phyloP scores from a whole-genome alignment of 768 basidiomycete genomes.

The Sporobolomyces roseus region DNA sequence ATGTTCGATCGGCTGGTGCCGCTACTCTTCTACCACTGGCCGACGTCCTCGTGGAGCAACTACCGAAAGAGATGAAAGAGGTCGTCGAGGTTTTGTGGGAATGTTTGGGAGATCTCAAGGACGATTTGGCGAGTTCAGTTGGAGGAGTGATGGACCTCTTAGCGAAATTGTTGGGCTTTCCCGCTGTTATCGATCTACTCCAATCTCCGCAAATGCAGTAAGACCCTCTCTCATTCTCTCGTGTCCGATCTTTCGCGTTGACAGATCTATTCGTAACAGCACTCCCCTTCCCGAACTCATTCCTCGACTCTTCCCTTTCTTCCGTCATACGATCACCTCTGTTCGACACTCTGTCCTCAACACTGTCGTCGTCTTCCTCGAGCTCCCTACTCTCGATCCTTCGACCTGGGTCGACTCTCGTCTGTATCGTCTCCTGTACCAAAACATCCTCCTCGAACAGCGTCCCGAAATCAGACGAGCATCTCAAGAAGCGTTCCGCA shows the following conservation, averaged over 20 bases:
- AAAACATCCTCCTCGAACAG: slow-evolving; percentile 90
- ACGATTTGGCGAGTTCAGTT: slow-evolving; percentile 92
- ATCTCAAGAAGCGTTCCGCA: slow-evolving; percentile 69
- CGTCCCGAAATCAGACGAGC: slow-evolving; percentile 72
- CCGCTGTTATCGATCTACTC: slow-evolving; percentile 25
- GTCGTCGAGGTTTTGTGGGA: slow-evolving; percentile 84
- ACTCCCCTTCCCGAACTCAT: slow-evolving; percentile 75
- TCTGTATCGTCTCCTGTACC: slow-evolving; percentile 80
- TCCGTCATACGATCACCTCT: slow-evolving; percentile 89
- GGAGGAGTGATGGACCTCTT: slow-evolving; percentile 96
- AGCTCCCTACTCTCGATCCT: slow-evolving; percentile 61
- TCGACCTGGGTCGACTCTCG: slow-evolving; percentile 70
- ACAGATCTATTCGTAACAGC: slow-evolving; percentile 50
- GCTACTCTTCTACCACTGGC: slow-evolving; percentile 87
- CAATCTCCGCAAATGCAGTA: slow-evolving; percentile 51
- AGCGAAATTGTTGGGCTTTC: slow-evolving; percentile 36
- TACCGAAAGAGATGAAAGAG: slow-evolving; percentile 63
- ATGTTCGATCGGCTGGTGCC: slow-evolving; percentile 92
- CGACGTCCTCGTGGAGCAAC: slow-evolving; percentile 66
- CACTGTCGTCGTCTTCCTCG: slow-evolving; percentile 80
- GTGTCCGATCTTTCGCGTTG: neutral
- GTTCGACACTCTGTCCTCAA: slow-evolving; percentile 90
- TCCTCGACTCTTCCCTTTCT: slow-evolving; percentile 87
- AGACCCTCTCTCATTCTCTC: slow-evolving; percentile 47
- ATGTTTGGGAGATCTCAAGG: slow-evolving; percentile 86